Percentiles rank a stretch among this genome's conserved stretches.
These are phyloP conservation scores for Lanmaoa pseudosensibilis DNA, from an alignment of 768 basidiomycete species.

Conservation along the genomic window DNA sequence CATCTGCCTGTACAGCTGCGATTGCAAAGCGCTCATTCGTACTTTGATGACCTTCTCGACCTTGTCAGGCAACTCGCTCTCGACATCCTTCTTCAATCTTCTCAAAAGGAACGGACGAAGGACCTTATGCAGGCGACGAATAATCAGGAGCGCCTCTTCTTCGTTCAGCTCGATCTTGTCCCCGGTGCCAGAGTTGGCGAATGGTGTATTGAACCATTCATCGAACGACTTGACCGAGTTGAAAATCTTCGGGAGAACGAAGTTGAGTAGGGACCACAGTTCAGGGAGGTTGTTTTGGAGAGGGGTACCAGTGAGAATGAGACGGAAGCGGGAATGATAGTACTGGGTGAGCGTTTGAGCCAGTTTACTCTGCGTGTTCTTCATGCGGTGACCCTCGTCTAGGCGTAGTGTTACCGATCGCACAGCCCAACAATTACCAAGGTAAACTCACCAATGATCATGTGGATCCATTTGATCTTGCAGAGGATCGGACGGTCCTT, in stretches of 20 bases:
- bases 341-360: conserved; percentile 87
- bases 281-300: conserved; percentile 97
- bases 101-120: conserved; percentile 91
- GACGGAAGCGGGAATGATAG: conserved; percentile 89
- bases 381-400: conserved; percentile 99
- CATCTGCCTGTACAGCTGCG: conserved; percentile 94
- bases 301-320: conserved; percentile 94
- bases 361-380: conserved; percentile 90
- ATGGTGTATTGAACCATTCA: conserved; percentile 99
- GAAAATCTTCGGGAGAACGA: conserved; percentile 93
- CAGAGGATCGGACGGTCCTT: conserved; percentile 89
- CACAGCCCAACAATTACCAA: background rate
- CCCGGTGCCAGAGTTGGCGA: conserved; percentile 95
- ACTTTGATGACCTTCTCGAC: conserved; percentile 98
- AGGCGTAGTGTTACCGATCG: conserved; percentile 2
- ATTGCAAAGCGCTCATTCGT: conserved; percentile 90
- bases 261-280: conserved; percentile 93
- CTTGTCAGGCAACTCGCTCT: conserved; percentile 93
- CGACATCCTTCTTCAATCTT: conserved; percentile 94
- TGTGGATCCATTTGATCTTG: conserved; percentile 94
- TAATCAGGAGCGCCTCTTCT: conserved; percentile 98
- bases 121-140: conserved; percentile 94
- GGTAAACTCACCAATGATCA: conserved; percentile 78
- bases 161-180: conserved; percentile 99
- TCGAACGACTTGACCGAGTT: conserved; percentile 99